Evolutionary conservation across 148 eudicot species (phyloP).

Genomic region (Cornus controversa): DNA sequence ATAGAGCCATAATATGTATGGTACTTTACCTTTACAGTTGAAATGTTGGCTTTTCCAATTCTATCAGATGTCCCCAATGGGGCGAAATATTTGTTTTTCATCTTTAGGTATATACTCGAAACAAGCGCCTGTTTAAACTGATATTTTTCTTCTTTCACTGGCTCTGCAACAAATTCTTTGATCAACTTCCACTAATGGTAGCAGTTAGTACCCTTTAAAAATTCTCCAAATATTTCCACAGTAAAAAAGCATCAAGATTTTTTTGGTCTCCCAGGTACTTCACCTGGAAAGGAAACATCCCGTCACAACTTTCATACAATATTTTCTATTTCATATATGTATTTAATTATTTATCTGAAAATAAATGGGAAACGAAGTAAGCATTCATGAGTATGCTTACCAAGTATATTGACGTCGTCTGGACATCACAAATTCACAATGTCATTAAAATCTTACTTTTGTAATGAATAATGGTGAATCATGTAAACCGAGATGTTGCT

Average conservation of each 20-base stretch:
- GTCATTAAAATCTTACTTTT: not conserved
- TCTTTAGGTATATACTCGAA: not conserved
- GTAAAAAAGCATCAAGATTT: not conserved
- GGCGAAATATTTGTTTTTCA: not conserved
- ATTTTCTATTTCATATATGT: not conserved
- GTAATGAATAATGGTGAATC: conserved; percentile 10
- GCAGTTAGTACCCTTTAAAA: no score
- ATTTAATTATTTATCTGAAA: not conserved
- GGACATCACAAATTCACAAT: not conserved
- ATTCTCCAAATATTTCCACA: not conserved
- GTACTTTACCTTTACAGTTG: conserved; percentile 1
- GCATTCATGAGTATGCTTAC: conserved; percentile 1
- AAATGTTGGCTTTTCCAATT: not conserved
- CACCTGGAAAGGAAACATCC: not conserved
- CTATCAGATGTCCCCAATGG: no score
- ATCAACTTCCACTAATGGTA: not conserved
- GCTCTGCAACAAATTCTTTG: not conserved
- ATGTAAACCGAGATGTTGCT: conserved; percentile 37
- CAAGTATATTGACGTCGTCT: not conserved
- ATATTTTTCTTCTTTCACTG: not conserved
- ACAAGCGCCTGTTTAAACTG: conserved; percentile 3
- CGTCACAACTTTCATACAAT: not conserved
- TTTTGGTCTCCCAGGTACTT: not conserved
- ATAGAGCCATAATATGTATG: not conserved
- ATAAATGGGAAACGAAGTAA: not conserved